Percentiles rank a stretch among this genome's conserved stretches.
These are phyloP conservation scores for Rhynchospora tenuis DNA, from an alignment of 176 grass and related monocot species.

Conservation along the genomic window DNA sequence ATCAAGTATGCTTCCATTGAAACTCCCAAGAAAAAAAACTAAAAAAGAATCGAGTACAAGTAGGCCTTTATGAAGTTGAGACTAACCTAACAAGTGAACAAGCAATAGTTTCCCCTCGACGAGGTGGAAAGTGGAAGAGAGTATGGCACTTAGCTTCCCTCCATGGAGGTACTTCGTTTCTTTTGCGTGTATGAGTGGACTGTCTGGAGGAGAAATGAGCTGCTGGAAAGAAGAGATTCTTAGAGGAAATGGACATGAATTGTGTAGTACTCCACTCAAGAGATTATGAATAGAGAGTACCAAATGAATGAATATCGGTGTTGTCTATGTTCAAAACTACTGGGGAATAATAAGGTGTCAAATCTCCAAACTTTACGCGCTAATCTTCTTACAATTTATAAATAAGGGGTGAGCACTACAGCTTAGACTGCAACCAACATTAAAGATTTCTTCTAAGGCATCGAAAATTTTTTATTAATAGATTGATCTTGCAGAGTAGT, in stretches of 20 bases:
- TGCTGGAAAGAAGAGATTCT: background rate
- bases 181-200: background rate
- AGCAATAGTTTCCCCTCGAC: background rate
- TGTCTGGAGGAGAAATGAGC: background rate
- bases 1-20: background rate
- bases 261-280: background rate
- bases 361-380: background rate
- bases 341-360: background rate
- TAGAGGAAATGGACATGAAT: background rate
- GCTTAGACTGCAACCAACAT: too few relatives aligned
- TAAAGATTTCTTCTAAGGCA: background rate
- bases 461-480: background rate
- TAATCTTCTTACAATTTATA: background rate
- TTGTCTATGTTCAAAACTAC: background rate
- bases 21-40: background rate
- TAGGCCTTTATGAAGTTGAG: background rate
- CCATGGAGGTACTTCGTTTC: background rate
- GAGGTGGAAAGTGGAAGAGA: background rate
- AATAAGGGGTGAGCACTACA: background rate
- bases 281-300: background rate
- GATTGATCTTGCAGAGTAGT: background rate
- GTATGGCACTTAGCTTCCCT: background rate
- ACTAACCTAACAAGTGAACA: background rate
- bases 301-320: background rate
- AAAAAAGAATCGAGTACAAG: background rate